Percentiles rank a stretch among this genome's conserved stretches.
phyloP scores from a whole-genome alignment of 2,329 filamentous ascomycete genomes.

The Dactylella cylindrospora region DNA sequence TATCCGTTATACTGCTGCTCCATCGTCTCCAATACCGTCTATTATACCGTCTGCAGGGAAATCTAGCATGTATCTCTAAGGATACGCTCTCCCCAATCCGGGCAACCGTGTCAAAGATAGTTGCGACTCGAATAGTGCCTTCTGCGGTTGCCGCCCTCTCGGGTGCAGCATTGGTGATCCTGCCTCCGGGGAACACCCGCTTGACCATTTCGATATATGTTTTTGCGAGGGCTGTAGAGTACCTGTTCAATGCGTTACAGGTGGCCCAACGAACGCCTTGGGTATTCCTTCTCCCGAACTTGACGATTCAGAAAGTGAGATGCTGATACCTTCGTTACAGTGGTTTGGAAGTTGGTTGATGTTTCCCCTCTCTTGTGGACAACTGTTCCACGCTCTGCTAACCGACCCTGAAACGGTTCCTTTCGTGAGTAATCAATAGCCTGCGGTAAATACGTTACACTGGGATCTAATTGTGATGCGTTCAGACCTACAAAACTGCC shows the following conservation, averaged over 20 bases:
- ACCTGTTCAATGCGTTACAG: slow-evolving; percentile 24
- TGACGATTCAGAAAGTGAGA: not conserved
- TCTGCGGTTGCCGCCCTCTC: slow-evolving; percentile 16
- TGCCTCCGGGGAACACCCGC: slow-evolving; percentile 17
- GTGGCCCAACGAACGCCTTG: slow-evolving; percentile 3
- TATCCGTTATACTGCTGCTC: slow-evolving; percentile 19
- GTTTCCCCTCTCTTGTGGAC: slow-evolving; percentile 22
- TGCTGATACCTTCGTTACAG: slow-evolving; percentile 1
- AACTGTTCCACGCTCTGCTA: slow-evolving; percentile 23
- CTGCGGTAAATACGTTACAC: not conserved
- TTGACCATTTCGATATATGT: slow-evolving; percentile 25
- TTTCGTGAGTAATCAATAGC: slow-evolving; percentile 7
- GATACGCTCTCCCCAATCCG: not conserved
- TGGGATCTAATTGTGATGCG: not conserved
- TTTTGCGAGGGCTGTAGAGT: slow-evolving; percentile 30
- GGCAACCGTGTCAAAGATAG: not conserved
- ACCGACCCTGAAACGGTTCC: slow-evolving; percentile 9
- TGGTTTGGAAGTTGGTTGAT: slow-evolving; percentile 38
- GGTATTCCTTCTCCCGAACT: slow-evolving; percentile 1
- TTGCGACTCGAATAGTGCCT: slow-evolving; percentile 19
- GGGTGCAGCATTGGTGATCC: slow-evolving; percentile 8
- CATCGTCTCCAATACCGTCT: slow-evolving; percentile 13
- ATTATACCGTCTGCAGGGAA: slow-evolving; percentile 12
- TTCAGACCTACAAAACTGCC: slow-evolving; percentile 16
- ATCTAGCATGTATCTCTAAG: not conserved